phyloP scores from a whole-genome alignment of 2,329 filamentous ascomycete genomes.

The Thyridium curvatum region DNA sequence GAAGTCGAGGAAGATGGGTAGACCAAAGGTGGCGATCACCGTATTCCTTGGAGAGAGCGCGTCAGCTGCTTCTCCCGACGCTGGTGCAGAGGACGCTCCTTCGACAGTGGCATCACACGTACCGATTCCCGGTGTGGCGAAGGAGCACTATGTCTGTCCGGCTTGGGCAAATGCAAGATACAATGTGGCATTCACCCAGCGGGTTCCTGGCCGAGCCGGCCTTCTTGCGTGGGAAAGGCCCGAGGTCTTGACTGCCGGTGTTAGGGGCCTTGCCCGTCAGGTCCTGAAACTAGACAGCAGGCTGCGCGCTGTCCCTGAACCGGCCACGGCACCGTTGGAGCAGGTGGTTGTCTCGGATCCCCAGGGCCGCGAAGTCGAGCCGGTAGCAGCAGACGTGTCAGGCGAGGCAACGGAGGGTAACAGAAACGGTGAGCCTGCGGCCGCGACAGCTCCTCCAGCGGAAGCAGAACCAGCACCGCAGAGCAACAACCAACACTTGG shows the following conservation, averaged over 20 bases:
- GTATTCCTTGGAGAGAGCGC: conserved; percentile 32
- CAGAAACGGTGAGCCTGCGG: conserved; percentile 1
- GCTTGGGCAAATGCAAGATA: conserved; percentile 40
- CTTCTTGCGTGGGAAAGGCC: conserved; percentile 43
- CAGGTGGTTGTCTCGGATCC: conserved; percentile 18
- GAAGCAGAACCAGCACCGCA: background rate
- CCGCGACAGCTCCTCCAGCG: background rate
- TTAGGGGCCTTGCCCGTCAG: conserved; percentile 30
- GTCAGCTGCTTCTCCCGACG: background rate
- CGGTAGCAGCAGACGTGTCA: background rate
- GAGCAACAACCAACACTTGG: too few species aligned
- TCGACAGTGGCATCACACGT: conserved; percentile 11
- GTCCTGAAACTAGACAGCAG: conserved; percentile 29
- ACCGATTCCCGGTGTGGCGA: conserved; percentile 5
- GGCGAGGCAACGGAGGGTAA: conserved; percentile 4
- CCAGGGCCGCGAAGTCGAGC: conserved; percentile 1
- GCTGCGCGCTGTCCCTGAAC: conserved; percentile 19
- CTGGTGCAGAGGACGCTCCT: conserved; percentile 8
- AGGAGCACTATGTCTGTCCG: conserved; percentile 34
- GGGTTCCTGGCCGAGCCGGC: conserved; percentile 31
- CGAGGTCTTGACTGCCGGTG: conserved; percentile 35
- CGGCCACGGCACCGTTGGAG: conserved; percentile 22
- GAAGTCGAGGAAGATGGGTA: conserved; percentile 10
- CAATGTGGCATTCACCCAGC: conserved; percentile 32
- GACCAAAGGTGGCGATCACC: conserved; percentile 37